Evolutionary conservation across 2,329 filamentous ascomycete species (phyloP), one percentile per base, ranked within the genome.

Genomic region (Podosphaera fusca): DNA sequence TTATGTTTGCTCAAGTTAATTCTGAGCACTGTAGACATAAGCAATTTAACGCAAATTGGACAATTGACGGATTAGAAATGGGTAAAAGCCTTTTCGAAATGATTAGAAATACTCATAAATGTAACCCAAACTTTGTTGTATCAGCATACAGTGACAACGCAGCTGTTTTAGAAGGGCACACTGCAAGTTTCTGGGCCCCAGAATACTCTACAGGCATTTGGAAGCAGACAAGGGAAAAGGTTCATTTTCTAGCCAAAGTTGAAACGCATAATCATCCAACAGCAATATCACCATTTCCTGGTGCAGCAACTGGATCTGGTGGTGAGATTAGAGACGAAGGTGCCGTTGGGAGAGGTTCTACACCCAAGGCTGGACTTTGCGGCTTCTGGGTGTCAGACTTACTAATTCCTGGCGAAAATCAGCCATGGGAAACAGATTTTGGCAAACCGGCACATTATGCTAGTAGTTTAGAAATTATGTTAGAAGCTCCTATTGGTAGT

Each of bases 1-100:
- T 96, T 75, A 96, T 96, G 92, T 98, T 96, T 69, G 90, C 90
- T 14, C 92, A 98, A 71, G 90, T 98, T 68, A 96, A 96, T 74
- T 96, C 90, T 2, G 92, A 98, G 75, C 90, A 96, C 70, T 95
- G 68, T 60, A 66, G 70, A 55, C 72, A 75, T 59, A 94, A 95
- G 74, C 85, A 94, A 64, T 98, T 98, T 78, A 98, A 98, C 70
- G 89, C 92, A 34, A 83, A 82, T 59, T 98, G 92, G 87, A 92
- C 83, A 14, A 94, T 98, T 64, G 89, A 98, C 68, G 89, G 89
- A 56, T 75, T 84, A 62, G 73, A 76, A 61, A 92, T 89, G 76
- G 76, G 79, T 51, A 78, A 84, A 67, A 90, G 84, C 62, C 76
- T 98, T 6, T 98, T 98, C 67, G 81, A 81, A 40, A 96, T 98